Percentiles rank a stretch among this genome's conserved stretches.
These are phyloP conservation scores for Mycena metata DNA, from an alignment of 768 basidiomycete species.

Conservation along the genomic window DNA sequence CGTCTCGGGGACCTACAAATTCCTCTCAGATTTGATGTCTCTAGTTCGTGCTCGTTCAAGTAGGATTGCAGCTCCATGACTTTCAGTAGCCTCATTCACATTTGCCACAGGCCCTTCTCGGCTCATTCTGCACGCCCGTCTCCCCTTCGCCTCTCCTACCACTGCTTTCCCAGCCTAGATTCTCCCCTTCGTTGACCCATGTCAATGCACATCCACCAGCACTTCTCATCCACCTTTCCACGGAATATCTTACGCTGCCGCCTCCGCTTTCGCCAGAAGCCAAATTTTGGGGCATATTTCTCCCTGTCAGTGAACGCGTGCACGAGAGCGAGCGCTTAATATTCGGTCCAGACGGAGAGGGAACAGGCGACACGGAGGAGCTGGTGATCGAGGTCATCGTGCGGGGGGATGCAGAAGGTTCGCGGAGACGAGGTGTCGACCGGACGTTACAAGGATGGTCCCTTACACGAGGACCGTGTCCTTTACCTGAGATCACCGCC, in stretches of 20 bases:
- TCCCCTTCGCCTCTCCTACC: slow-evolving; percentile 64
- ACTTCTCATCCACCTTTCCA: slow-evolving; percentile 77
- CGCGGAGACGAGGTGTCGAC: slow-evolving; percentile 67
- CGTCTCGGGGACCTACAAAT: slow-evolving; percentile 62
- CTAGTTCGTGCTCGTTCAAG: slow-evolving; percentile 64
- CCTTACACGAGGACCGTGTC: slow-evolving; percentile 52
- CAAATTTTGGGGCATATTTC: slow-evolving; percentile 87
- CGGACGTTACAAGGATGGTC: slow-evolving; percentile 78
- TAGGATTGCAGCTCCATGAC: slow-evolving; percentile 48
- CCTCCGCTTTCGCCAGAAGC: slow-evolving; percentile 71
- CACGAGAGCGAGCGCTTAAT: slow-evolving; percentile 73
- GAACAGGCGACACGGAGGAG: slow-evolving; percentile 60
- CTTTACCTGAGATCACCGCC: slow-evolving; percentile 64
- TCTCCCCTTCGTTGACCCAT: slow-evolving; percentile 76
- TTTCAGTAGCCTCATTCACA: slow-evolving; percentile 17
- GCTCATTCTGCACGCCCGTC: slow-evolving; percentile 70
- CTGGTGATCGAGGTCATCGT: slow-evolving; percentile 74
- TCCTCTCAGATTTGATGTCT: slow-evolving; percentile 62
- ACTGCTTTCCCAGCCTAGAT: slow-evolving; percentile 69
- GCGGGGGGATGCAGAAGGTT: slow-evolving; percentile 56
- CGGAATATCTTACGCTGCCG: slow-evolving; percentile 78
- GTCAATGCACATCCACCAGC: slow-evolving; percentile 78
- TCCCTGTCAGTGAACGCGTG: slow-evolving; percentile 73
- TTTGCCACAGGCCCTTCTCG: slow-evolving; percentile 62
- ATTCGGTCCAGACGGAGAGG: slow-evolving; percentile 68